Conservation (phyloP, 305 asterid species). For the Fraxinus sp. region DNA sequence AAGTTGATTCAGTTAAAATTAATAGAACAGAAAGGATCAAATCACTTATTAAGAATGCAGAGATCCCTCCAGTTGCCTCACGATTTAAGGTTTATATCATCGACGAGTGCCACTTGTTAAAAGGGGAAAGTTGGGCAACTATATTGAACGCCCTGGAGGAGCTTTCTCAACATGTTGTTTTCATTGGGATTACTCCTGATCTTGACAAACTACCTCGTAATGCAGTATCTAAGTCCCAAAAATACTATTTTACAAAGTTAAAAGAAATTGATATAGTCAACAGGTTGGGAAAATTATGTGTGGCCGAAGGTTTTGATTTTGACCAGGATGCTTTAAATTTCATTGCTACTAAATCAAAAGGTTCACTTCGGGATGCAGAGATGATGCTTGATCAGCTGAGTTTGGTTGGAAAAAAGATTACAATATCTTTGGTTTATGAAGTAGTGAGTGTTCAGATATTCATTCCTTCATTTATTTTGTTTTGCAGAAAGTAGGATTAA, state of each 20-base stretch:
- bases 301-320: constrained; percentile 56
- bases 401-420: constrained; percentile 76
- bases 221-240: constrained; percentile 56
- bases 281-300: constrained; percentile 50
- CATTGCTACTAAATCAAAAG: constrained; percentile 62
- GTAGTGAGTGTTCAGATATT: constrained; percentile 42
- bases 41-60: constrained; percentile 44
- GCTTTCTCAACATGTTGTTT: constrained; percentile 51
- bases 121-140: constrained; percentile 60
- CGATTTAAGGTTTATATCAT: constrained; percentile 60
- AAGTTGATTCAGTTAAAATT: constrained; percentile 53
- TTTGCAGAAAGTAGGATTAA: background rate
- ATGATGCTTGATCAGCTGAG: constrained; percentile 86
- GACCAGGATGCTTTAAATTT: constrained; percentile 63
- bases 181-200: constrained; percentile 65
- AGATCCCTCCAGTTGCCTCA: constrained; percentile 47
- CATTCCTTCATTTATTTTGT: background rate
- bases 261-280: constrained; percentile 49
- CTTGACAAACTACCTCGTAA: constrained; percentile 61
- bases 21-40: constrained; percentile 46
- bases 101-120: constrained; percentile 79
- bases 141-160: constrained; percentile 52
- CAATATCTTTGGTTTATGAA: constrained; percentile 62
- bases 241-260: constrained; percentile 54
- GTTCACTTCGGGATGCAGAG: constrained; percentile 79